Percentiles rank a stretch among this genome's conserved stretches.
phyloP scores from a whole-genome alignment of 345 rosid species.

The Litchi chinensis region DNA sequence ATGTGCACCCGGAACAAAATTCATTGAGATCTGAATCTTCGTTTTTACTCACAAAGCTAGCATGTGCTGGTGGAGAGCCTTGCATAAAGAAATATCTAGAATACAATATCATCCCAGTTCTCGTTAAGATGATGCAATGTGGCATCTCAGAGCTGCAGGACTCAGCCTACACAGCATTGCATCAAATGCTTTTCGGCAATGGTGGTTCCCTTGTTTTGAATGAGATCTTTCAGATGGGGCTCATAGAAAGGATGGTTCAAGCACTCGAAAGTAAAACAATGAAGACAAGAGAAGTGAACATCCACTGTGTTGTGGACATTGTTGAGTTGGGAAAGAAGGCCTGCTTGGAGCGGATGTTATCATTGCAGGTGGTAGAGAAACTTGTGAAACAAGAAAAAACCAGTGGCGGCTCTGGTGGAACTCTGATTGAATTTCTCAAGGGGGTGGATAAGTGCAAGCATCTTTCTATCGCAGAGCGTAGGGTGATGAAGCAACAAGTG shows the following conservation, averaged over 20 bases:
- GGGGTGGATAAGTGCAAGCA: constrained; percentile 32
- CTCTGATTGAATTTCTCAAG: constrained; percentile 29
- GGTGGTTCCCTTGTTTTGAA: constrained; percentile 32
- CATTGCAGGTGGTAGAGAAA: constrained; percentile 35
- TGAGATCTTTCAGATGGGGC: constrained; percentile 24
- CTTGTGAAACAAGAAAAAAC: constrained; percentile 28
- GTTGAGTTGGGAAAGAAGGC: constrained; percentile 28
- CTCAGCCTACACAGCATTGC: constrained; percentile 31
- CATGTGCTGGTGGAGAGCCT: constrained; percentile 34
- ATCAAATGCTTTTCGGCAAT: constrained; percentile 31
- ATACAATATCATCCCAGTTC: constrained; percentile 25
- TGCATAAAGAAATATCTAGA: constrained; percentile 30
- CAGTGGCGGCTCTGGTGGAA: constrained; percentile 26
- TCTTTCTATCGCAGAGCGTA: constrained; percentile 30
- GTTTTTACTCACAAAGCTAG: constrained; percentile 32
- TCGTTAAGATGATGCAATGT: constrained; percentile 39
- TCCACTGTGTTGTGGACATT: constrained; percentile 32
- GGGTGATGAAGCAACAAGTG: constrained; percentile 36
- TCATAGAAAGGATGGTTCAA: constrained; percentile 20
- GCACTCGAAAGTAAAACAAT: constrained; percentile 26
- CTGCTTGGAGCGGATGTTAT: constrained; percentile 26
- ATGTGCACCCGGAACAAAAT: constrained; percentile 17
- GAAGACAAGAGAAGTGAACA: constrained; percentile 28
- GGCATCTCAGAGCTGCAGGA: constrained; percentile 31
- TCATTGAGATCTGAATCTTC: constrained; percentile 33